Evolutionary conservation across 345 rosid species (phyloP).

Genomic region (Crucihimalaya himalaica): DNA sequence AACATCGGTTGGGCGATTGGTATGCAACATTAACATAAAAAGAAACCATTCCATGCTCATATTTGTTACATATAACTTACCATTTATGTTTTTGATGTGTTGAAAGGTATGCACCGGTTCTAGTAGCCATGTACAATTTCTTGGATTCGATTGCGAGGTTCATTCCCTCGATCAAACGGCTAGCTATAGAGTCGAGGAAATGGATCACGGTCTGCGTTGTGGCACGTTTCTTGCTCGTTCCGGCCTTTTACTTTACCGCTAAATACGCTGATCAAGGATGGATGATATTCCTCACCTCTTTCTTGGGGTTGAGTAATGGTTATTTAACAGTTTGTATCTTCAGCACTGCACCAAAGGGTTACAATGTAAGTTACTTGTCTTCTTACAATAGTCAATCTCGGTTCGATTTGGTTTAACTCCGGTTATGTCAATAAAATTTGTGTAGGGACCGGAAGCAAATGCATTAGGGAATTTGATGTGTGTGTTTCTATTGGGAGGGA

Average conservation of each 20-base stretch:
- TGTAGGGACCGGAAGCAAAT: slow-evolving; percentile 38
- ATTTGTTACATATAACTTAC: background rate
- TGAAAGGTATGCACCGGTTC: slow-evolving; percentile 73
- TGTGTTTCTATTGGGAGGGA: slow-evolving; percentile 40
- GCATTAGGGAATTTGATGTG: slow-evolving; percentile 40
- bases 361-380: slow-evolving; percentile 57
- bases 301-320: slow-evolving; percentile 76
- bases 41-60: background rate
- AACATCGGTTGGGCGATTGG: slow-evolving; percentile 71
- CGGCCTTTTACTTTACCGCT: slow-evolving; percentile 78
- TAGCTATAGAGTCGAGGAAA: slow-evolving; percentile 63
- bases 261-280: slow-evolving; percentile 83
- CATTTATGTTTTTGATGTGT: background rate
- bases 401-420: slow-evolving; percentile 1
- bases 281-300: slow-evolving; percentile 75
- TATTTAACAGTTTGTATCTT: slow-evolving; percentile 76
- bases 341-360: slow-evolving; percentile 79
- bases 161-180: slow-evolving; percentile 50
- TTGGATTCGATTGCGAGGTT: slow-evolving; percentile 71
- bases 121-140: slow-evolving; percentile 68
- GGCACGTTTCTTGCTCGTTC: slow-evolving; percentile 58
- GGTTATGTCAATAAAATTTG: slow-evolving; percentile 1
- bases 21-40: slow-evolving; percentile 30
- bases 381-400: background rate
- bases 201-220: slow-evolving; percentile 48